These are phyloP conservation scores for Phialophora verrucosa DNA, from an alignment of 2,329 filamentous ascomycete genomes.

Conservation along the genomic window DNA sequence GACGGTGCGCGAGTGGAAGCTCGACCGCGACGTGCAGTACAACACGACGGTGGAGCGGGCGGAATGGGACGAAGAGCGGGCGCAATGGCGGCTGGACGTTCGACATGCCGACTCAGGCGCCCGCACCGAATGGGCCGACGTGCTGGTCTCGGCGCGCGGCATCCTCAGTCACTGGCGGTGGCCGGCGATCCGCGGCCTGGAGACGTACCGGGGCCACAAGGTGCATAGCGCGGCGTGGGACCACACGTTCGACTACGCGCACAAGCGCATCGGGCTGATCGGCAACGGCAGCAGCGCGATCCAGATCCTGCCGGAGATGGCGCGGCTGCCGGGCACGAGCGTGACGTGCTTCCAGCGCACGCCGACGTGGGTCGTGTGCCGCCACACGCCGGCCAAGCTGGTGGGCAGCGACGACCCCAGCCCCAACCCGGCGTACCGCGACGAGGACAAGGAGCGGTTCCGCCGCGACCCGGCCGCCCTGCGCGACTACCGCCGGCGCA, in stretches of 20 bases:
- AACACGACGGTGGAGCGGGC: slow-evolving; percentile 36
- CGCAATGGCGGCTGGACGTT: slow-evolving; percentile 17
- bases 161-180: slow-evolving; percentile 32
- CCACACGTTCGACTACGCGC: slow-evolving; percentile 38
- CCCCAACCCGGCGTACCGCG: slow-evolving; percentile 38
- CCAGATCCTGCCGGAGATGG: slow-evolving; percentile 46
- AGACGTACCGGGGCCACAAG: slow-evolving; percentile 41
- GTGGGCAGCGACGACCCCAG: slow-evolving; percentile 37
- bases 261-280: slow-evolving; percentile 43
- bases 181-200: slow-evolving; percentile 42
- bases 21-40: slow-evolving; percentile 48
- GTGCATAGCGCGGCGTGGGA: slow-evolving; percentile 43
- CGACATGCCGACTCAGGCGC: slow-evolving; percentile 19
- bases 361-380: slow-evolving; percentile 44
- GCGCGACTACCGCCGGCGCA: slow-evolving; percentile 46
- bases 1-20: slow-evolving; percentile 48
- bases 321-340: slow-evolving; percentile 34
- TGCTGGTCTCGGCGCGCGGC: slow-evolving; percentile 63
- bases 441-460: slow-evolving; percentile 43
- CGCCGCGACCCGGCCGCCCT: slow-evolving; percentile 41
- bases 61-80: slow-evolving; percentile 20
- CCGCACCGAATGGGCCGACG: slow-evolving; percentile 49
- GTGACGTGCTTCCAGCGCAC: slow-evolving; percentile 45
- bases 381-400: slow-evolving; percentile 38
- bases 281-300: slow-evolving; percentile 47